Conservation (phyloP, 108 stramenopile genomes). For the Nitzschia inconspicua region DNA sequence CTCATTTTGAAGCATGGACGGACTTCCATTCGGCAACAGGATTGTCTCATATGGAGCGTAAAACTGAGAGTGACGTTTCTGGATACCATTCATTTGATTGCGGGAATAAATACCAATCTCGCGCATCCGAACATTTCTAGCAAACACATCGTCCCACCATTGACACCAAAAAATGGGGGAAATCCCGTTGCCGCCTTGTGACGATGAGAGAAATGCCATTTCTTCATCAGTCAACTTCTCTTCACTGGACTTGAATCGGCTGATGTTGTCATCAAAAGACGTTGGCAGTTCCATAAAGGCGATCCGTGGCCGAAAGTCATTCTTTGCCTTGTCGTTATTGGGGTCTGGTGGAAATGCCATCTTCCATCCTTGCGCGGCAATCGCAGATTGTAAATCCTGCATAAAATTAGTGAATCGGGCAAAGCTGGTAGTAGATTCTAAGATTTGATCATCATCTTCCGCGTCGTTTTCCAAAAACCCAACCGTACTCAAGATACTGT, state of each 20-base stretch:
- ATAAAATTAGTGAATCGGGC: conserved; percentile 31
- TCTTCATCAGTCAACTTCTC: conserved; percentile 32
- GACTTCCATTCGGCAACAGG: conserved; percentile 35
- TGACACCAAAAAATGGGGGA: conserved; percentile 79
- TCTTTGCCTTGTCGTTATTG: conserved; percentile 25
- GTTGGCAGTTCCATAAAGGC: conserved; percentile 76
- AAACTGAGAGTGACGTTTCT: conserved; percentile 18
- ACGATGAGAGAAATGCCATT: conserved; percentile 22
- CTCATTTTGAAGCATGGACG: conserved; percentile 27
- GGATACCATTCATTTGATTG: conserved; percentile 26
- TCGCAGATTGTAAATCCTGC: conserved; percentile 36
- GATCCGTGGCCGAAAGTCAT: conserved; percentile 54
- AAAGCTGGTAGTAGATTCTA: conserved; percentile 11
- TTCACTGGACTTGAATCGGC: conserved; percentile 27
- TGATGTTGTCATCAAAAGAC: conserved; percentile 49
- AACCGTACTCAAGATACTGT: conserved; percentile 58
- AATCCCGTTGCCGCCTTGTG: conserved; percentile 79
- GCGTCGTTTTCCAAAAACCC: conserved; percentile 26
- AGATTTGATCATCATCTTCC: conserved; percentile 17
- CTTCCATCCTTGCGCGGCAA: conserved; percentile 50
- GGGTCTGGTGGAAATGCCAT: conserved; percentile 56
- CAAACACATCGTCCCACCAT: conserved; percentile 72
- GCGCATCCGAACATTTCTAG: conserved; percentile 52
- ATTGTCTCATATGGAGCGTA: conserved; percentile 36
- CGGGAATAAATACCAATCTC: conserved; percentile 67